Evolutionary conservation across 495 filamentous ascomycete genomes (phyloP).

Genomic region (Penicillium simplicissimum): DNA sequence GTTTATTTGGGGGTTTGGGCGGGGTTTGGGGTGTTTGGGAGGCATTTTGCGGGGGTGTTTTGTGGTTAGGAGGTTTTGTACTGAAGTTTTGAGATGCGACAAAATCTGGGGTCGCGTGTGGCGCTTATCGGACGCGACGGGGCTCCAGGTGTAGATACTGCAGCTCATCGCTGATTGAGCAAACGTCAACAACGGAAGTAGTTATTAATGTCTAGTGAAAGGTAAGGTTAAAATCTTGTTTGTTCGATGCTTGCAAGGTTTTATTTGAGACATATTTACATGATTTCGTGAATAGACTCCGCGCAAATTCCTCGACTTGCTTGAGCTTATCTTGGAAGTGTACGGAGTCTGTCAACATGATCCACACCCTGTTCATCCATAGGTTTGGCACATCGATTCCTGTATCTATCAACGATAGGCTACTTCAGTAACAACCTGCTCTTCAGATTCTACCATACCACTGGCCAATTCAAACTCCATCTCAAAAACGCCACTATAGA

Average conservation of each 20-base stretch:
- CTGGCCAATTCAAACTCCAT: constrained; percentile 1
- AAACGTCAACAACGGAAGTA: background rate
- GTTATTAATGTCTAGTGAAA: background rate
- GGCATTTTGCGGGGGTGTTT: background rate
- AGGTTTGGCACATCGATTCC: no score
- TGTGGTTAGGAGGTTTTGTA: background rate
- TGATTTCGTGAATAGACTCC: background rate
- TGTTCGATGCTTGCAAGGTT: no score
- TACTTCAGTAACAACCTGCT: background rate
- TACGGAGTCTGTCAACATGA: background rate
- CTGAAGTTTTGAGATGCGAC: background rate
- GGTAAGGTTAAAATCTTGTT: no score
- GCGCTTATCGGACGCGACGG: background rate
- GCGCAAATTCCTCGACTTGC: background rate
- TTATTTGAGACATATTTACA: no score
- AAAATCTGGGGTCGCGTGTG: background rate
- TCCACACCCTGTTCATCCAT: no score
- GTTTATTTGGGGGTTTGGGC: background rate
- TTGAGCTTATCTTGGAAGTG: background rate
- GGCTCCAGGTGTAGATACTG: background rate
- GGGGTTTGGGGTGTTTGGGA: background rate
- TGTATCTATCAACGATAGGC: background rate
- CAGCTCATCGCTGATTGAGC: background rate
- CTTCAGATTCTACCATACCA: background rate
- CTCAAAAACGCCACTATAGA: background rate